phyloP scores from a whole-genome alignment of 1,284 basidiomycete genomes.

The Ganoderma multipileum region DNA sequence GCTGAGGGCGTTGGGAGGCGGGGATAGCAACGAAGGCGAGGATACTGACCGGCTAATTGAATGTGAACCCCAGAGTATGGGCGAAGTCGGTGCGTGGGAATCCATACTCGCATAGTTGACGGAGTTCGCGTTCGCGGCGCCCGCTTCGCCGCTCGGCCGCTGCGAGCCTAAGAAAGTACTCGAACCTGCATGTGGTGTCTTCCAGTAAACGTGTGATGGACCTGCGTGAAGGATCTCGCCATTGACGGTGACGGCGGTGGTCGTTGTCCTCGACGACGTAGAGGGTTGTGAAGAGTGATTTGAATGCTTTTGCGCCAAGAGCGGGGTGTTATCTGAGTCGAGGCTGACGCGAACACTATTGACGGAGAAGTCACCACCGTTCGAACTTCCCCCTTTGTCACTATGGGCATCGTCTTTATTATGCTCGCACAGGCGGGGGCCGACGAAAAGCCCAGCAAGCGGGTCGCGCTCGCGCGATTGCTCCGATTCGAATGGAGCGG shows the following conservation, averaged over 20 bases:
- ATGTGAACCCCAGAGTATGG: constrained; percentile 28
- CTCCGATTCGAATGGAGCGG: constrained; percentile 7
- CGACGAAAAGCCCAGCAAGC: constrained; percentile 14
- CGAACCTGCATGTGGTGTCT: constrained; percentile 21
- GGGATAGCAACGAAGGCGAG: constrained; percentile 30
- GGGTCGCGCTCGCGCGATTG: constrained; percentile 15
- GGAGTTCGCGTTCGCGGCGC: constrained; percentile 23
- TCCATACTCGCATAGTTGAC: constrained; percentile 10
- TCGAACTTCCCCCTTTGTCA: background rate
- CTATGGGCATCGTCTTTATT: constrained; percentile 1
- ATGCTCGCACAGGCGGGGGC: constrained; percentile 10
- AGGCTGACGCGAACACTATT: constrained; percentile 11
- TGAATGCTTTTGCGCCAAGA: constrained; percentile 32
- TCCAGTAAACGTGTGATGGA: constrained; percentile 40
- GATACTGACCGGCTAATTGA: constrained; percentile 32
- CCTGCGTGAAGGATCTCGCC: constrained; percentile 29
- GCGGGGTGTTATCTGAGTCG: constrained; percentile 20
- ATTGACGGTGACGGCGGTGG: background rate
- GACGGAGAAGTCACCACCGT: background rate
- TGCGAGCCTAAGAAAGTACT: background rate
- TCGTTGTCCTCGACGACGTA: constrained; percentile 18
- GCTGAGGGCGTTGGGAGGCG: constrained; percentile 17
- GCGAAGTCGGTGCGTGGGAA: constrained; percentile 14
- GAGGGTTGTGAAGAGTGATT: constrained; percentile 30
- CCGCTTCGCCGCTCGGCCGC: constrained; percentile 21